These are phyloP conservation scores for Cicer yamashitae DNA, from an alignment of 306 rosid genomes.

Conservation along the genomic window DNA sequence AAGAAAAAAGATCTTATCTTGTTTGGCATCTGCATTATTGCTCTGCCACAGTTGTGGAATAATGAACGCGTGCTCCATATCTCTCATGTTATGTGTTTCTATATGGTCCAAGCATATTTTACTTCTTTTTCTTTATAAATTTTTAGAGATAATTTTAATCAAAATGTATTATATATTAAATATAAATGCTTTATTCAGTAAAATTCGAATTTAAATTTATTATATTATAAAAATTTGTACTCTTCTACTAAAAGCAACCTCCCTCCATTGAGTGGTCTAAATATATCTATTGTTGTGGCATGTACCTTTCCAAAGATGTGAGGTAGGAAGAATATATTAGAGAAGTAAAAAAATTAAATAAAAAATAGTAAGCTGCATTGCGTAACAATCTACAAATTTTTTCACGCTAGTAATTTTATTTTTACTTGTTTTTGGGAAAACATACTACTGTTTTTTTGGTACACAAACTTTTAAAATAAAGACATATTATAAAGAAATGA, in stretches of 20 bases:
- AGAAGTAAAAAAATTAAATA: too few species aligned
- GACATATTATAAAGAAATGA: too few species aligned
- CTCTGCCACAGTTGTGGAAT: constrained; percentile 15
- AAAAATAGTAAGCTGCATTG: constrained; percentile 22
- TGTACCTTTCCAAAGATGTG: not conserved
- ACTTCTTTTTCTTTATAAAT: too few species aligned
- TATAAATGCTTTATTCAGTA: too few species aligned
- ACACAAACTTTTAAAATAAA: too few species aligned
- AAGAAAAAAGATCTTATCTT: not conserved
- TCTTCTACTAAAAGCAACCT: too few species aligned
- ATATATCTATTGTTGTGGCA: too few species aligned
- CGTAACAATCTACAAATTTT: not conserved
- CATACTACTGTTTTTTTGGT: not conserved
- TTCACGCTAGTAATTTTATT: not conserved
- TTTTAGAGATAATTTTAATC: too few species aligned
- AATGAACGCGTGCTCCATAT: not conserved
- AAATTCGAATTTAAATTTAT: too few species aligned
- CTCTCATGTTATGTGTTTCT: not conserved
- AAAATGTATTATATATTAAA: too few species aligned
- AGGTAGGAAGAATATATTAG: not conserved
- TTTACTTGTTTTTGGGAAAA: not conserved
- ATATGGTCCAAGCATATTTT: constrained; percentile 8
- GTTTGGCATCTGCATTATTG: constrained; percentile 44
- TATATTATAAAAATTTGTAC: too few species aligned
- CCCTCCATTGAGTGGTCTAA: too few species aligned